These are phyloP conservation scores for Gymnopilus dilepis DNA, from an alignment of 768 basidiomycete species.

Conservation along the genomic window DNA sequence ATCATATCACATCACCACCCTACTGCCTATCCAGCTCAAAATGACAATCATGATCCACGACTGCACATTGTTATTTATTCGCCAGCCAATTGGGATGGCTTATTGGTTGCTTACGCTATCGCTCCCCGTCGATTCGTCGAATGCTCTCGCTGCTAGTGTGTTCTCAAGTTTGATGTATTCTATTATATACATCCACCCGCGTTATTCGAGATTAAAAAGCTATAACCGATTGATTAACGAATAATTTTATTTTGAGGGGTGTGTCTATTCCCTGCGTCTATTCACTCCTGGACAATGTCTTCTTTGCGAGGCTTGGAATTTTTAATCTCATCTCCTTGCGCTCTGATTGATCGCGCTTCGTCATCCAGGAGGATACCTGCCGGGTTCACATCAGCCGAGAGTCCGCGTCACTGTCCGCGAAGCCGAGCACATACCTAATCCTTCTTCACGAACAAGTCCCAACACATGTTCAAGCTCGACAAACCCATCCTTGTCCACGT, in stretches of 20 bases:
- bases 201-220: slow-evolving; percentile 8
- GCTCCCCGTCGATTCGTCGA: slow-evolving; percentile 5
- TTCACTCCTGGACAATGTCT: slow-evolving; percentile 84
- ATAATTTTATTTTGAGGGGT: slow-evolving; percentile 13
- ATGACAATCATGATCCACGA: slow-evolving; percentile 2
- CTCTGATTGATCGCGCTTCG: slow-evolving; percentile 80
- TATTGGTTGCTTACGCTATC: slow-evolving; percentile 7
- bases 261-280: slow-evolving; percentile 3
- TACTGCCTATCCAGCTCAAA: not conserved
- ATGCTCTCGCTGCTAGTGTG: slow-evolving; percentile 5
- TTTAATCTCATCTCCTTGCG: slow-evolving; percentile 84
- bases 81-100: not conserved
- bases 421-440: slow-evolving; percentile 59
- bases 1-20: too few species aligned
- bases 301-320: slow-evolving; percentile 88
- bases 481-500: slow-evolving; percentile 94
- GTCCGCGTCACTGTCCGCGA: slow-evolving; percentile 10
- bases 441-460: slow-evolving; percentile 86
- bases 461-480: slow-evolving; percentile 96
- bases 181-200: slow-evolving; percentile 6
- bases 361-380: slow-evolving; percentile 85
- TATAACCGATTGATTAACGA: slow-evolving; percentile 7
- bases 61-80: not conserved
- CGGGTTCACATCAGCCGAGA: slow-evolving; percentile 11
- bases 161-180: slow-evolving; percentile 14